Evolutionary conservation across 1,139 yeast genomes (phyloP).

Genomic region (Geotrichum bryndzae): DNA sequence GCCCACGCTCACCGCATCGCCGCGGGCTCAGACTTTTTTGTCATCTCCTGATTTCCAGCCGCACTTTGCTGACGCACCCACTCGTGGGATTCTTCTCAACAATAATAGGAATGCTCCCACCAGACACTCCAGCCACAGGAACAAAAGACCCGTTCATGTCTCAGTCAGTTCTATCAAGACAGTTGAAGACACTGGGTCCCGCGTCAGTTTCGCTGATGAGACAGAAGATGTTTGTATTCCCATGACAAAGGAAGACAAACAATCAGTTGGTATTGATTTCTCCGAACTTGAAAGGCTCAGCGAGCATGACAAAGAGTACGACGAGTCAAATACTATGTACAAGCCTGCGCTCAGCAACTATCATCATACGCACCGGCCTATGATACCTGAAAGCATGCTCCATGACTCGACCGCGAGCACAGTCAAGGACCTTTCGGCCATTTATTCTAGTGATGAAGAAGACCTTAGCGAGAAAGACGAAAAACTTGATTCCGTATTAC

Average conservation of each 20-base stretch:
- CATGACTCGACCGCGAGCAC: not conserved
- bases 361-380: slow-evolving; percentile 5
- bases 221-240: slow-evolving; percentile 98
- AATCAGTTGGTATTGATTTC: slow-evolving; percentile 35
- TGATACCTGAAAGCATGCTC: slow-evolving; percentile 3
- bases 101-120: not conserved
- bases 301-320: slow-evolving; percentile 22
- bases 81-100: slow-evolving; percentile 18
- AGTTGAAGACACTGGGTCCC: slow-evolving; percentile 26
- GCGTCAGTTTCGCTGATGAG: slow-evolving; percentile 42
- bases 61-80: slow-evolving; percentile 3
- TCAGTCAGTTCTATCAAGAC: slow-evolving; percentile 18
- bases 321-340: slow-evolving; percentile 7
- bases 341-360: slow-evolving; percentile 8
- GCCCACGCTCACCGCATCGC: not conserved
- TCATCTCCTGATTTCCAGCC: not conserved
- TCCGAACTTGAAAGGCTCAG: slow-evolving; percentile 37
- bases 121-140: slow-evolving; percentile 12
- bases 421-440: not conserved
- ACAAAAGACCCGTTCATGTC: slow-evolving; percentile 23
- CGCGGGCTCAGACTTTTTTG: not conserved
- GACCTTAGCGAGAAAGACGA: not conserved
- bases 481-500: not conserved
- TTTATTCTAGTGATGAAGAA: not conserved
- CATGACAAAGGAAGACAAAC: slow-evolving; percentile 57